Conservation (phyloP, 2,329 filamentous ascomycete genomes). For the Arthroderma sp. region DNA sequence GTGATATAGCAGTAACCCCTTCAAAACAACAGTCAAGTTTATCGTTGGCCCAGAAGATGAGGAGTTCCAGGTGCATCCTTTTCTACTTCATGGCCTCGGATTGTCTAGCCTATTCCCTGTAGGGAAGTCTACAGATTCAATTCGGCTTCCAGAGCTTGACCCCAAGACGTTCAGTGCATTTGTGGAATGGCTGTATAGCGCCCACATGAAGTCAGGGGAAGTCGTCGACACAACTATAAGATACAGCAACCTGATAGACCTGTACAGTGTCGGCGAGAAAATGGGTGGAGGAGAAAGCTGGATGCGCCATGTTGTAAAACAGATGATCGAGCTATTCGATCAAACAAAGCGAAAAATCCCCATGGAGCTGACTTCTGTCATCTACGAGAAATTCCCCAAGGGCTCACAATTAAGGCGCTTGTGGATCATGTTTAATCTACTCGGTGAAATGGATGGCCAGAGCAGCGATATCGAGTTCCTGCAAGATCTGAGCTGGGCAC, state of each 20-base stretch:
- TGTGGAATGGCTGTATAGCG: conserved; percentile 6
- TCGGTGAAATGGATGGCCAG: not conserved
- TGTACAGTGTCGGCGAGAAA: conserved; percentile 7
- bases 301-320: not conserved
- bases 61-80: conserved; percentile 8
- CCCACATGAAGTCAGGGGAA: not conserved
- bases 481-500: not conserved
- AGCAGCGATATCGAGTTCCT: conserved; percentile 1
- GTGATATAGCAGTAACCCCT: not conserved
- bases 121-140: not conserved
- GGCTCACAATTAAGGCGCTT: not conserved
- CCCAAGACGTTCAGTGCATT: conserved; percentile 4
- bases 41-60: conserved; percentile 5
- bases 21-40: conserved; percentile 1
- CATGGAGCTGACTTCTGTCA: not conserved
- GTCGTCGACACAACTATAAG: not conserved
- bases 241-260: not conserved
- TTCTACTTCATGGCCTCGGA: not conserved
- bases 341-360: not conserved
- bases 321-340: not conserved
- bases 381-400: not conserved
- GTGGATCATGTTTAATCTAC: not conserved
- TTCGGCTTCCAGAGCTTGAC: conserved; percentile 6
- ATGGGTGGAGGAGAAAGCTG: not conserved
- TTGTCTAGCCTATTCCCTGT: not conserved